Conservation (phyloP, 2,329 filamentous ascomycete genomes). For the Diaporthe ilicicola region DNA sequence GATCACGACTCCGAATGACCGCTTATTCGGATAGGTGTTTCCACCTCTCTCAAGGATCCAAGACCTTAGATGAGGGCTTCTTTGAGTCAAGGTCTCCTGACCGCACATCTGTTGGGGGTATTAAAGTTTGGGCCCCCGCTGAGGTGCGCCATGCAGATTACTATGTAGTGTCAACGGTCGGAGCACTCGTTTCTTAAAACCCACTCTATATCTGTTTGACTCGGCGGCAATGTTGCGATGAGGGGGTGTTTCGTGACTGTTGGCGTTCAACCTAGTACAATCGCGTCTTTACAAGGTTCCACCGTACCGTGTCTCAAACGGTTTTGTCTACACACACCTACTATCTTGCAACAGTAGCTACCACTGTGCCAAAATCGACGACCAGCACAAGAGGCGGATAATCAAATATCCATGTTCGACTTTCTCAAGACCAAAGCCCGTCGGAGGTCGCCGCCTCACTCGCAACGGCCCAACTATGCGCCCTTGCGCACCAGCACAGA, state of each 20-base stretch:
- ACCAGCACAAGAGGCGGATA: not conserved
- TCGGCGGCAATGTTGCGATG: not conserved
- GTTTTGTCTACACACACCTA: not conserved
- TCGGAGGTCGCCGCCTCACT: not conserved
- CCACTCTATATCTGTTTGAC: not conserved
- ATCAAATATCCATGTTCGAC: not conserved
- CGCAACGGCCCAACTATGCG: not conserved
- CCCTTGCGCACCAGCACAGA: not conserved
- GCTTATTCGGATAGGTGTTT: not conserved
- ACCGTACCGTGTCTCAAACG: not conserved
- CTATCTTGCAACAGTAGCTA: not conserved
- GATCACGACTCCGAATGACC: not conserved
- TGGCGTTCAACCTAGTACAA: not conserved
- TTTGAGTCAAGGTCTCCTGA: not conserved
- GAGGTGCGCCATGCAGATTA: not conserved
- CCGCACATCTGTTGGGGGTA: not conserved
- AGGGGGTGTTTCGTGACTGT: not conserved
- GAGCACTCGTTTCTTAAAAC: not conserved
- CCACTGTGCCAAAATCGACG: not conserved
- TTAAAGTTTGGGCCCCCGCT: not conserved
- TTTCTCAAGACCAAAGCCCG: not conserved
- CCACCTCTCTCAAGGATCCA: not conserved
- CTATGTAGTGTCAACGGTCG: not conserved
- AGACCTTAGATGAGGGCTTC: not conserved
- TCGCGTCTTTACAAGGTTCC: not conserved